phyloP scores from a whole-genome alignment of 176 grass and related monocot species.

The Areca catechu region DNA sequence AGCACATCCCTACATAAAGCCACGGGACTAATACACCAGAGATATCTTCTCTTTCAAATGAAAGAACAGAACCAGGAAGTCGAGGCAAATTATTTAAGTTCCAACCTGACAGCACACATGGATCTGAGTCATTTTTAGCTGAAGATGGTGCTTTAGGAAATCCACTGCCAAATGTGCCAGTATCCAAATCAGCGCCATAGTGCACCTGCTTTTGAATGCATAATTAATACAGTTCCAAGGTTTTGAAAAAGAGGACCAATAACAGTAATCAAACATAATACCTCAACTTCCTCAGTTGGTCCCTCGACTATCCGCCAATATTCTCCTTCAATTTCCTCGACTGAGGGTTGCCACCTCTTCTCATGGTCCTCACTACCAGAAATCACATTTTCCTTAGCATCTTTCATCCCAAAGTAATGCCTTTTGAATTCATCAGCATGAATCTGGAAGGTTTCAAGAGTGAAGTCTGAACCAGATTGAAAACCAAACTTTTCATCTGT shows the following conservation, averaged over 20 bases:
- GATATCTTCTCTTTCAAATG: conserved; percentile 83
- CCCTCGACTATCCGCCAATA: conserved; percentile 92
- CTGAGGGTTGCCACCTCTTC: conserved; percentile 48
- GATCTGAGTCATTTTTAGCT: conserved; percentile 43
- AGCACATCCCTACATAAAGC: conserved; percentile 98
- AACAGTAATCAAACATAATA: conserved; percentile 17
- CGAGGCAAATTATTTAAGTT: conserved; percentile 87
- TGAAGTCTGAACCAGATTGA: conserved; percentile 86
- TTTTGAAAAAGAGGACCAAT: no score
- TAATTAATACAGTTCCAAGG: background rate
- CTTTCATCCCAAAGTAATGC: conserved; percentile 61
- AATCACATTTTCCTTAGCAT: background rate
- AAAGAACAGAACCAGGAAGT: conserved; percentile 58
- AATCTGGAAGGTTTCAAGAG: conserved; percentile 53
- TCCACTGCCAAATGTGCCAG: conserved; percentile 69
- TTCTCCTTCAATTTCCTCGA: conserved; percentile 57
- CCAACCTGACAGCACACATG: conserved; percentile 53
- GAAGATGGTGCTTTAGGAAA: conserved; percentile 37
- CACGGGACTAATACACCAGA: conserved; percentile 94
- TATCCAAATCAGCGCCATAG: conserved; percentile 95
- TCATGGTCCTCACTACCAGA: conserved; percentile 16
- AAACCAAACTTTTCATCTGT: conserved; percentile 90
- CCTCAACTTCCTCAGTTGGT: conserved; percentile 77
- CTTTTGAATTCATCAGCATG: conserved; percentile 65
- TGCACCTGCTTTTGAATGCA: conserved; percentile 44